Base-by-base conservation (phyloP, 2,329 filamentous ascomycete genomes). In the Epichloe sp. region DNA sequence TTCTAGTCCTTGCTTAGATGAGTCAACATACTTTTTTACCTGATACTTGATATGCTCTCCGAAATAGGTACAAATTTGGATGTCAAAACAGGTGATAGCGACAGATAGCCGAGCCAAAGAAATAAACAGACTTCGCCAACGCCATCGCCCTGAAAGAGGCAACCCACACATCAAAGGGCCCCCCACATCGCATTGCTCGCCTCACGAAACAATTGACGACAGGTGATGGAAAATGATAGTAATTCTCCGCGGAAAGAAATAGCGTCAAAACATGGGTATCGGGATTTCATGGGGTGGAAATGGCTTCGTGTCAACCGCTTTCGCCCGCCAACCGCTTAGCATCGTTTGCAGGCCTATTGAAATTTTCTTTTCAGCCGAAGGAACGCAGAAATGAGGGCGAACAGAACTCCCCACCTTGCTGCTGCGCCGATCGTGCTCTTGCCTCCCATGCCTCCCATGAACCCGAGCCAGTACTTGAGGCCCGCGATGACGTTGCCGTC, bases 361-460 rank as follows among this genome's bases (percentile, higher is more conserved):
- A 48, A 8, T 21, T 58, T 60, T 57, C 61, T 64, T 62, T 64
- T 68, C 53, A 64, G 62, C 57, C 65, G 58, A 53, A 68, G 56
- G 41, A 63, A 55, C 35, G 64, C 26, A 15, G 38, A 63, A 51
- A 68, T 60, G 53, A 74, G 54, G 21, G 74, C 67, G 51, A 74
- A 47, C 21, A 74, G 57, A 52, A 66, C 38, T 48, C 62, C 57
- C 77, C 78, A 81, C 58, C 77, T 69, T 51, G 75, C 10, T 50
- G 78, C 69, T 63, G 72, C 72, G 65, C 72, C 72, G 68, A 73
- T 73, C 34, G 64, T 65, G 52, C 69, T 67, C 53, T 69, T 68
- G 34, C 72, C 71, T 37, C 80, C 79, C 40, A 82, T 69, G 7
- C 73, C 67, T 17, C 77, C 54, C 36, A 82, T 50, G 41, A 82